These are phyloP conservation scores for Syzygium syzygioides DNA, from an alignment of 441 rosid species.

Conservation along the genomic window DNA sequence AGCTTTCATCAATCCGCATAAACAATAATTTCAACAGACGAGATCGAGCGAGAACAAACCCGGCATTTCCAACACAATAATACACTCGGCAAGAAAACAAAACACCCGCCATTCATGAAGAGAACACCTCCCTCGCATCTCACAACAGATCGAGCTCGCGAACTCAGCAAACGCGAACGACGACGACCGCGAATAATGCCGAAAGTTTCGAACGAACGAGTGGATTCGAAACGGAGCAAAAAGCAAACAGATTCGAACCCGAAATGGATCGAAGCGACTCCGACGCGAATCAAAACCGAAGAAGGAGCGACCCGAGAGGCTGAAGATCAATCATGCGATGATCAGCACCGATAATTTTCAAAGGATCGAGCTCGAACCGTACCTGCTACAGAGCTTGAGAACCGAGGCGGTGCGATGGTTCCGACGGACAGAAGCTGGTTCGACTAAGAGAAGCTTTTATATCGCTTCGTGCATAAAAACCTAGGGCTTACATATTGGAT, in stretches of 20 bases:
- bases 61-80: no score
- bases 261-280: neutral
- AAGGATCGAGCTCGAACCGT: neutral
- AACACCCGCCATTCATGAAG: no score
- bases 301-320: neutral
- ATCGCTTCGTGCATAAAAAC: neutral
- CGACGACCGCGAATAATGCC: no score
- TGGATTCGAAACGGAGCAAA: neutral
- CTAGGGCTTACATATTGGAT: neutral
- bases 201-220: neutral
- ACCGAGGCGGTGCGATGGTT: neutral
- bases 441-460: neutral
- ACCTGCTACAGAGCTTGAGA: neutral
- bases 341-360: neutral
- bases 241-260: neutral
- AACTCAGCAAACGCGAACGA: no score
- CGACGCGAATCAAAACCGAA: neutral
- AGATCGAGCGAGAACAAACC: no score
- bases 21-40: no score
- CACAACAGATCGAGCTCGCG: no score
- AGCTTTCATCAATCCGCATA: no score
- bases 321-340: fast-evolving
- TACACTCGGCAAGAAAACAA: no score
- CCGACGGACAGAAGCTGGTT: neutral
- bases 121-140: no score